Evolutionary conservation across 345 rosid species (phyloP), one percentile per base, ranked within the genome.

Genomic region (Bretschneidera sinensis): DNA sequence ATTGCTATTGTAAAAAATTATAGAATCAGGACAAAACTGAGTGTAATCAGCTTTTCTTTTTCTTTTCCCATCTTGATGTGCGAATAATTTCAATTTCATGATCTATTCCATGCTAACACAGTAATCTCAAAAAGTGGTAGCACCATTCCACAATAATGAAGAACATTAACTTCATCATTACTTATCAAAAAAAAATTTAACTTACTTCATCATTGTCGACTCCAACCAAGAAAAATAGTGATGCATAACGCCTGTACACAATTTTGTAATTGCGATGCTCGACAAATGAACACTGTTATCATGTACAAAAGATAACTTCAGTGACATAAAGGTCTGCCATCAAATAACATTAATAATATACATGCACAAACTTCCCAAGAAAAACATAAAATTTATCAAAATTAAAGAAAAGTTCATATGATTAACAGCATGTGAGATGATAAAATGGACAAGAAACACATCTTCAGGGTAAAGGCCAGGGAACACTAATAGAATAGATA

Each of bases 261-360:
- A 90, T 88, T 77, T 94, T 94, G 89, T 90, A 86, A 73, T 86
- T 94, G 59, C 99, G 96, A 76, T 90, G 99, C 85, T 88, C 99
- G 9, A 90, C 99, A 64, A 90, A 94, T 1, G 99, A 94, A 77
- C 99, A 94, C 99, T 90, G 86, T 53, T 21, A 48, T 3, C 15
- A 51, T 9, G 43, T 58, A 25, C 23, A 35, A 21, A n/a, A 19
- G 16, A 7, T 13, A 45, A 22, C 11, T 22, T 43, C 21, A 61
- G 18, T 35, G 13, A 43, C 39, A 24, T 24, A 33, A 55, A 51
- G 18, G 31, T 56, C 21, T 48, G 33, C 5, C 17, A n/a, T 22
- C 19, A 25, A 34, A 45, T 21, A 20, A 51, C 24, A 47, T 10
- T 14, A 24, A 21, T 0, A 13, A 19, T 17, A 28, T 0, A 59